phyloP scores from a whole-genome alignment of 257 asterid species.

The Capsicum pubescens region DNA sequence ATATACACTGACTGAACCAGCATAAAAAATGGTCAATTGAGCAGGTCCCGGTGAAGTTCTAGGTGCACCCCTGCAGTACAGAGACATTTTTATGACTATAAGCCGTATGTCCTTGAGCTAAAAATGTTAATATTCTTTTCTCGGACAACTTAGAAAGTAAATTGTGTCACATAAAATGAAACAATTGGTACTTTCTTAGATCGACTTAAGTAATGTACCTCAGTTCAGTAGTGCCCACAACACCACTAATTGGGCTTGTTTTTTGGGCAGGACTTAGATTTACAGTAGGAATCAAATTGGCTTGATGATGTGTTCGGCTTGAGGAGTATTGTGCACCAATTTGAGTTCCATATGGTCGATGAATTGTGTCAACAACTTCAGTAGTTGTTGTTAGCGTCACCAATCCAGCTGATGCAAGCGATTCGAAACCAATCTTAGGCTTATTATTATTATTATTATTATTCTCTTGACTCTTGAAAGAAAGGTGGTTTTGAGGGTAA shows the following conservation, averaged over 20 bases:
- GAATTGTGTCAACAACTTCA: conserved; percentile 46
- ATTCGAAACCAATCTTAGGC: conserved; percentile 59
- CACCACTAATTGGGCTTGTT: conserved; percentile 29
- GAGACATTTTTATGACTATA: not conserved
- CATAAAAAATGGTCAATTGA: conserved; percentile 69
- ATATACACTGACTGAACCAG: conserved; percentile 63
- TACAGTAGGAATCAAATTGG: too few relatives aligned
- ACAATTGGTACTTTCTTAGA: not conserved
- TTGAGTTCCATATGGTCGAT: conserved; percentile 40
- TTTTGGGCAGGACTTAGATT: too few relatives aligned
- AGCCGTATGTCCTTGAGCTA: not conserved
- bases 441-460: conserved; percentile 37
- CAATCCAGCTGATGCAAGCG: conserved; percentile 70
- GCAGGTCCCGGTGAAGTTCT: conserved; percentile 51
- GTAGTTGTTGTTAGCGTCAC: conserved; percentile 53
- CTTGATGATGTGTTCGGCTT: conserved; percentile 22
- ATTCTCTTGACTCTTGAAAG: conserved; percentile 42
- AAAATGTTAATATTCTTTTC: too few relatives aligned
- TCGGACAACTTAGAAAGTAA: not conserved
- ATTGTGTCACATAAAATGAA: not conserved
- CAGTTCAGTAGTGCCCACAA: conserved; percentile 62
- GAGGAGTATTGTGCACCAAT: conserved; percentile 35
- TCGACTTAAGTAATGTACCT: conserved; percentile 34
- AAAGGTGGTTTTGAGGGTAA: conserved; percentile 49
- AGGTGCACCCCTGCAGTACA: conserved; percentile 42